Percentiles rank a stretch among this genome's conserved stretches.
phyloP scores from a whole-genome alignment of 1,284 basidiomycete genomes.

The Apiotrichum laibachii region DNA sequence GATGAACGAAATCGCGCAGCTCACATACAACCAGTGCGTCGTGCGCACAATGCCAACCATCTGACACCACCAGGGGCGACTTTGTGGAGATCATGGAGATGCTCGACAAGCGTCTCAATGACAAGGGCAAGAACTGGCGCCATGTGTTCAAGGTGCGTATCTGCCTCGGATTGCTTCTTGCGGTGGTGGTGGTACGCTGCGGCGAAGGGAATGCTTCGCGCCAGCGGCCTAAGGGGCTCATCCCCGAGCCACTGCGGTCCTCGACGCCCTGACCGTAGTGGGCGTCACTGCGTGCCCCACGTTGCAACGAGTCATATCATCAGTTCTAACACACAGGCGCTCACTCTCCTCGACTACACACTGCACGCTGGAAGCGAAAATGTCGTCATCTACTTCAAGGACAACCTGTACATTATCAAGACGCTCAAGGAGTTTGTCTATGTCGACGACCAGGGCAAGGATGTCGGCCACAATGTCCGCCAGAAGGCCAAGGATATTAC shows the following conservation, averaged over 20 bases:
- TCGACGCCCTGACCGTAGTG: neutral
- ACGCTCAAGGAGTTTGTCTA: constrained; percentile 99
- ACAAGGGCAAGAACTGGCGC: constrained; percentile 99
- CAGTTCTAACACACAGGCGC: constrained; percentile 58
- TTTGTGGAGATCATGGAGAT: constrained; percentile 99
- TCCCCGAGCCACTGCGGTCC: too few relatives aligned
- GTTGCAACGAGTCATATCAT: neutral
- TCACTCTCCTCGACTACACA: constrained; percentile 94
- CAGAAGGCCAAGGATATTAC: constrained; percentile 99
- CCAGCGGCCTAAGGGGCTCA: too few relatives aligned
- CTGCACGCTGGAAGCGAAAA: constrained; percentile 97
- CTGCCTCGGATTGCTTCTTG: neutral
- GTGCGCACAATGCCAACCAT: neutral
- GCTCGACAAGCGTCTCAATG: constrained; percentile 97
- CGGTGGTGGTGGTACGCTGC: too few relatives aligned
- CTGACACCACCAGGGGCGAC: constrained; percentile 65
- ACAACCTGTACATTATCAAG: constrained; percentile 98
- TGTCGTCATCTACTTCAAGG: constrained; percentile 96
- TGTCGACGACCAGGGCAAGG: constrained; percentile 91
- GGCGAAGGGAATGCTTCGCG: too few relatives aligned
- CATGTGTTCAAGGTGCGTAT: constrained; percentile 91
- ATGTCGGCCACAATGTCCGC: constrained; percentile 96
- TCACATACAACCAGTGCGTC: constrained; percentile 94
- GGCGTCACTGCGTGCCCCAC: neutral
- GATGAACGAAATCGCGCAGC: constrained; percentile 98